Evolutionary conservation across 305 asterid genomes (phyloP).

Genomic region (Fraxinus dipetala): DNA sequence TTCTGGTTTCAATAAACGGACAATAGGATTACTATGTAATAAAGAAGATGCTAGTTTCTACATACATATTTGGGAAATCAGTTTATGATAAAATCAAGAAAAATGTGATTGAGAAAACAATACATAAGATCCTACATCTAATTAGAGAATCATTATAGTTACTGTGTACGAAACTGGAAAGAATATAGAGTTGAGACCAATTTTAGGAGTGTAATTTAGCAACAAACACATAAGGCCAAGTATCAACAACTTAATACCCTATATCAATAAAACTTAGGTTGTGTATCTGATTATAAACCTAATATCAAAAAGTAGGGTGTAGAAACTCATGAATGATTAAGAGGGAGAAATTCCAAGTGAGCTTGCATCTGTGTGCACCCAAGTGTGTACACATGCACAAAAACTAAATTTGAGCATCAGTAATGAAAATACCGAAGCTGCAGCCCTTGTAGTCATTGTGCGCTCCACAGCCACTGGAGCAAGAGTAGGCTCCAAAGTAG

Average conservation of each 20-base stretch:
- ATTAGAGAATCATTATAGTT: neutral
- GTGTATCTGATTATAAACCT: neutral
- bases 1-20: neutral
- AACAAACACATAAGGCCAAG: neutral
- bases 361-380: neutral
- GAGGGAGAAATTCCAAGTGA: neutral
- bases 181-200: neutral
- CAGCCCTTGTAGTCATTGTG: constrained; percentile 96
- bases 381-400: neutral
- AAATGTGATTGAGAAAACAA: neutral
- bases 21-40: neutral
- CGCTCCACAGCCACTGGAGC: constrained; percentile 99
- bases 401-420: constrained; percentile 16
- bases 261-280: neutral
- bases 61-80: neutral
- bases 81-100: neutral
- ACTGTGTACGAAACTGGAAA: neutral
- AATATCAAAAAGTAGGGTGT: neutral
- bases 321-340: neutral
- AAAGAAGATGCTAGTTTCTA: neutral
- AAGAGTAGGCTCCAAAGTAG: constrained; percentile 95
- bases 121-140: neutral
- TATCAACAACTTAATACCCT: neutral
- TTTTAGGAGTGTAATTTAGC: neutral
- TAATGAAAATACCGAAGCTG: constrained; percentile 80